A percentile compares a stretch with the other conserved stretches of the same genome.
phyloP scores from a whole-genome alignment of 768 basidiomycete species.

The Boletellus sp. region DNA sequence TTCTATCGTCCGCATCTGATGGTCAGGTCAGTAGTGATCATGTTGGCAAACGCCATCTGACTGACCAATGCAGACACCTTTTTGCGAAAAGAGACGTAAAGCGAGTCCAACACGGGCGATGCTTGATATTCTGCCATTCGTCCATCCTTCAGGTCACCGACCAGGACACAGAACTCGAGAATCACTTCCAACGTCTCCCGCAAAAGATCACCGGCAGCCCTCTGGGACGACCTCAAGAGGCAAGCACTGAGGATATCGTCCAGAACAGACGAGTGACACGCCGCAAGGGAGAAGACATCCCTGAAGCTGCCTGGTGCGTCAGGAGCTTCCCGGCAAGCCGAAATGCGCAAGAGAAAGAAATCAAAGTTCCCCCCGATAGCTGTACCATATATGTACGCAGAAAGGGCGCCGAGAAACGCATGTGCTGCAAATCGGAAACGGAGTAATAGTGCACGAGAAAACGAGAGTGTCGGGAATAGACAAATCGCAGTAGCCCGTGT shows the following conservation, averaged over 20 bases:
- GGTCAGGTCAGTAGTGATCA: constrained; percentile 1
- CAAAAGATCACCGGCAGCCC: constrained; percentile 60
- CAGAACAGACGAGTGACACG: constrained; percentile 62
- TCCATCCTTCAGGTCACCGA: constrained; percentile 54
- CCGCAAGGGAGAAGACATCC: constrained; percentile 73
- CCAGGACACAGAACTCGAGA: constrained; percentile 62
- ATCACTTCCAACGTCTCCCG: constrained; percentile 60
- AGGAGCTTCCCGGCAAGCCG: constrained; percentile 26
- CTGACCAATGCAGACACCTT: constrained; percentile 61
- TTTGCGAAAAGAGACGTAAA: constrained; percentile 49
- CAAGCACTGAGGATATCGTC: constrained; percentile 78
- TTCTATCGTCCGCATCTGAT: constrained; percentile 54
- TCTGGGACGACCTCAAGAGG: constrained; percentile 65
- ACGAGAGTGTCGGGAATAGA: constrained; percentile 56
- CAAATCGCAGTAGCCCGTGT: constrained; percentile 40
- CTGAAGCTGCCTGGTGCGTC: constrained; percentile 37
- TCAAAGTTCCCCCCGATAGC: constrained; percentile 78
- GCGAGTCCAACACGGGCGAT: constrained; percentile 49
- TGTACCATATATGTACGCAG: constrained; percentile 73
- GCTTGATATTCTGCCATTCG: constrained; percentile 63
- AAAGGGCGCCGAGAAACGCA: constrained; percentile 64
- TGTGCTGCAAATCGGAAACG: constrained; percentile 74
- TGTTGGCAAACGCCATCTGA: constrained; percentile 1
- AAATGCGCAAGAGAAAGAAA: constrained; percentile 50
- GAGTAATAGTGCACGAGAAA: constrained; percentile 52